Evolutionary conservation across 768 basidiomycete genomes (phyloP).

Genomic region (Rubroboletus satanas): DNA sequence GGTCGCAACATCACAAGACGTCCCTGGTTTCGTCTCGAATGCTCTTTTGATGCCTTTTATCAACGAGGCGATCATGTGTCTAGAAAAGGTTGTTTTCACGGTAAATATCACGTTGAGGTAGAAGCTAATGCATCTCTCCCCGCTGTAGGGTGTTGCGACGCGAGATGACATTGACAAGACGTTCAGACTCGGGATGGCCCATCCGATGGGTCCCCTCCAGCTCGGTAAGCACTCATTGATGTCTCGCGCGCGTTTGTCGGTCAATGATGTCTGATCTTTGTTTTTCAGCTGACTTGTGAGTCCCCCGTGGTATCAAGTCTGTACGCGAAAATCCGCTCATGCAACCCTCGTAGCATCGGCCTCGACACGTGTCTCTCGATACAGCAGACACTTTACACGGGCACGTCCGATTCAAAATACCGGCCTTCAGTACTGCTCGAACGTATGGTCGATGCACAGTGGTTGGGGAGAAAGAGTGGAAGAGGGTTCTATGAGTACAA

Average conservation of each 20-base stretch:
- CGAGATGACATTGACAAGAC: conserved; percentile 96
- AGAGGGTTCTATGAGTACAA: conserved; percentile 92
- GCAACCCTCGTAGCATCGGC: conserved; percentile 62
- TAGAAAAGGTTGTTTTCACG: conserved; percentile 65
- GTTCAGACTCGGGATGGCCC: conserved; percentile 88
- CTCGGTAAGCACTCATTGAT: conserved; percentile 47
- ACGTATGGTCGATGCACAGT: conserved; percentile 95
- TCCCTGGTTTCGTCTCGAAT: conserved; percentile 94
- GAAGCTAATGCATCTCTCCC: not conserved
- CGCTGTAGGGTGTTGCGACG: conserved; percentile 76
- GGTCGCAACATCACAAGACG: conserved; percentile 87
- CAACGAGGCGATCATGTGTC: conserved; percentile 93
- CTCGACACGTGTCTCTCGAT: conserved; percentile 95
- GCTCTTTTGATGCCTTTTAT: conserved; percentile 96
- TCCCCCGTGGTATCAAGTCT: not conserved
- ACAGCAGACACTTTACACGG: conserved; percentile 82
- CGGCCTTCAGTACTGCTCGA: conserved; percentile 86
- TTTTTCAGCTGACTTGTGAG: conserved; percentile 32
- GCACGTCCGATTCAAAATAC: conserved; percentile 93
- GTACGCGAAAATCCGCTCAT: not conserved
- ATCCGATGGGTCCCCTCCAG: conserved; percentile 92
- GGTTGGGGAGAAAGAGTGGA: conserved; percentile 89
- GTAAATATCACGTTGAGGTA: not conserved
- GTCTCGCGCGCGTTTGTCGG: not conserved
- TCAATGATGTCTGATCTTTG: conserved; percentile 1